Evolutionary conservation across 179 eudicot species (phyloP).

Genomic region (Actinidia arguta): DNA sequence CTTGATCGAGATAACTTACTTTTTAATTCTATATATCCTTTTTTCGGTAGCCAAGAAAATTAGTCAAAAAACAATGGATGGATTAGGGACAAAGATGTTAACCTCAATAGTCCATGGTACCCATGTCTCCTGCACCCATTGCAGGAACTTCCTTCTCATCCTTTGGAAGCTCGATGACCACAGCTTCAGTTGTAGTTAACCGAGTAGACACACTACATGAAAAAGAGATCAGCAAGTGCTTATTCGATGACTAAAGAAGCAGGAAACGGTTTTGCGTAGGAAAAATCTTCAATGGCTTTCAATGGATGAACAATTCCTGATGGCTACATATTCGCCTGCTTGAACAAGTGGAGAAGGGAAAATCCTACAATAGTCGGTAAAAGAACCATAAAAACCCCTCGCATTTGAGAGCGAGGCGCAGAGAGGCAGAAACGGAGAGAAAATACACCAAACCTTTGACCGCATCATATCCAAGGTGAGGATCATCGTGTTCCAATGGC

Average conservation of each 20-base stretch:
- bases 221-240: not conserved
- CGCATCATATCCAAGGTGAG: constrained; percentile 79
- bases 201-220: constrained; percentile 58
- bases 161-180: constrained; percentile 68
- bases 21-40: too few species aligned
- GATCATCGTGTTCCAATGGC: constrained; percentile 68
- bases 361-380: not conserved
- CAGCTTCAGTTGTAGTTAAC: constrained; percentile 81
- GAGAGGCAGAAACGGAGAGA: constrained; percentile 14
- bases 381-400: not conserved
- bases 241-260: too few species aligned
- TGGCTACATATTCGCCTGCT: constrained; percentile 74
- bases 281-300: constrained; percentile 56
- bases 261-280: not conserved
- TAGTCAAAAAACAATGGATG: not conserved
- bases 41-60: not conserved
- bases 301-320: constrained; percentile 91
- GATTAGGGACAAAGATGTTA: not conserved
- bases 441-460: constrained; percentile 56
- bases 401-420: not conserved
- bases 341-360: not conserved
- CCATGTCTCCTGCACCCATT: constrained; percentile 53
- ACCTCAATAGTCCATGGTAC: constrained; percentile 57
- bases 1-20: not conserved
- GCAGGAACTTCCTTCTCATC: constrained; percentile 64